Evolutionary conservation across 192 early-diverging fungal genomes (phyloP).

Genomic region (Mortierella claussenii): DNA sequence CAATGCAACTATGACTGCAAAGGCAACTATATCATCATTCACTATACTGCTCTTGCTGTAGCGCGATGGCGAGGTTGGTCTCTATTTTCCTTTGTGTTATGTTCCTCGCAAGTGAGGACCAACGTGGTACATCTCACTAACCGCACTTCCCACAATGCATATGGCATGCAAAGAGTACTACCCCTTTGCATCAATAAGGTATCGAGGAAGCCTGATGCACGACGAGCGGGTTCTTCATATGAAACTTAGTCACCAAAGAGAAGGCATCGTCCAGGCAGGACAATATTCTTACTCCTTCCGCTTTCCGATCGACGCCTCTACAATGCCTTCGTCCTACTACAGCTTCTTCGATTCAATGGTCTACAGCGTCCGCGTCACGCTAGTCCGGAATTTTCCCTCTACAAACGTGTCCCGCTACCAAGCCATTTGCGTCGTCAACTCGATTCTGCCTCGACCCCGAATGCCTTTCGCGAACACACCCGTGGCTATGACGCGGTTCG

Average conservation of each 20-base stretch:
- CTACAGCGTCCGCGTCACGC: slow-evolving; percentile 13
- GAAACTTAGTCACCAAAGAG: not conserved
- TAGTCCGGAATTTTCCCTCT: slow-evolving; percentile 9
- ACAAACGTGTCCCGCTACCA: slow-evolving; percentile 2
- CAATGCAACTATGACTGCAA: too few species aligned
- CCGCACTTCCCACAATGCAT: too few species aligned
- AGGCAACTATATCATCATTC: too few species aligned
- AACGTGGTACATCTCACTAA: too few species aligned
- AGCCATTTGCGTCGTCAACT: slow-evolving; percentile 12
- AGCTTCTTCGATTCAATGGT: slow-evolving; percentile 1
- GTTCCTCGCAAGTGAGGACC: too few species aligned
- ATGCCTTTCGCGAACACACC: slow-evolving; percentile 4
- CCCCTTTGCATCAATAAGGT: too few species aligned
- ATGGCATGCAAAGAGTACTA: too few species aligned
- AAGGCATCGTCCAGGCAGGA: slow-evolving; percentile 1
- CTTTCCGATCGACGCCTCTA: slow-evolving; percentile 5
- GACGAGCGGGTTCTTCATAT: not conserved
- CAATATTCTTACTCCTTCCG: slow-evolving; percentile 2
- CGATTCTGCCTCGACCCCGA: slow-evolving; percentile 2
- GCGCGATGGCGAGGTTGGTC: too few species aligned
- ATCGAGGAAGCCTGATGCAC: not conserved
- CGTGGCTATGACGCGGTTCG: slow-evolving; percentile 7
- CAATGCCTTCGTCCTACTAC: slow-evolving; percentile 2
- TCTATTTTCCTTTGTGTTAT: too few species aligned
- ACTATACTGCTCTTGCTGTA: too few species aligned